Evolutionary conservation across 1,284 basidiomycete genomes (phyloP), one percentile per base, ranked within the genome.

Genomic region (Cutaneotrichosporon dermatis): DNA sequence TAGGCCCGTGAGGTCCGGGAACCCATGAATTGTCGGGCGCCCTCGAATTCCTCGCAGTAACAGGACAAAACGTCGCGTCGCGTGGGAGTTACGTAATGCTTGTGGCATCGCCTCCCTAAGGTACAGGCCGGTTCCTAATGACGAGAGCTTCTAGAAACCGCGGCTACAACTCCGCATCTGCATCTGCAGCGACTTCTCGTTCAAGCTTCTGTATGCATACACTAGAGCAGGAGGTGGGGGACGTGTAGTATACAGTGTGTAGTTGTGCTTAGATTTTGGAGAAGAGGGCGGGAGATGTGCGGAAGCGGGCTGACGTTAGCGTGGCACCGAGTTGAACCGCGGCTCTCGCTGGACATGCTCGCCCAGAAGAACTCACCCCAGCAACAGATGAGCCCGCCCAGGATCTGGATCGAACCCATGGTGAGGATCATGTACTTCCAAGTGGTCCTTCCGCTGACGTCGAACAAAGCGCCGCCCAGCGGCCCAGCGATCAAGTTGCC

Each of bases 401-500:
- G 34, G 37, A 57, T 50, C 55, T 62, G 48, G 39, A 50, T 33
- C 4, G 41, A 49, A 6, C 51, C 60, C 49, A 59, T 57, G 8
- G 33, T 13, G n/a, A 63, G 45, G 7, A 60, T 63, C 33, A 51
- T 44, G 12, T 43, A 55, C 52, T 61, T 61, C 46, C 53, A 58
- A 1, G 37, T 52, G 2, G 57, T 48, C 6, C 37, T 36, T 0
- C 61, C 58, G 2, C 45, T 57, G 3, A 51, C 51, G 16, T 63
- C 61, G 41, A 44, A 57, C 6, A 63, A 49, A 2, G 58, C 61
- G 4, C 61, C 61, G n/a, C 58, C 61, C 9, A 63, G 45, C 1
- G 61, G 55, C 1, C 58, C 61, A 0, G 54, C 39, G 35, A 60
- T 49, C 37, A 63, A 49, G 52, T 54, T 63, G 6, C 61, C 61